phyloP scores from a whole-genome alignment of 495 filamentous ascomycete species.

The Hypoxylon lienhwacheense region DNA sequence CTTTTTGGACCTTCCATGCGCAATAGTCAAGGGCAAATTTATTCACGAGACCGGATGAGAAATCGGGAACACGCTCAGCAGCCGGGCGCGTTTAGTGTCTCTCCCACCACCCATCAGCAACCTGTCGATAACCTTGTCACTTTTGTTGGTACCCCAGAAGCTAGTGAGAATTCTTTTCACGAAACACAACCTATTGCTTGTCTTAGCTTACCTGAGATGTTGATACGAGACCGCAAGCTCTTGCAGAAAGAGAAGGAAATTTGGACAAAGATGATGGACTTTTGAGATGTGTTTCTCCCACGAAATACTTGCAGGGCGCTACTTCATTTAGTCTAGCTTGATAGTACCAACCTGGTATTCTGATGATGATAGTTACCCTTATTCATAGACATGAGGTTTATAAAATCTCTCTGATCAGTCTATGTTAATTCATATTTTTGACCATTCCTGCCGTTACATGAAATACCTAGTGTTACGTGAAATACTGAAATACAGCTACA shows the following conservation, averaged over 20 bases:
- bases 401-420: too few species aligned
- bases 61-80: not conserved
- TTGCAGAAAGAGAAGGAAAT: slow-evolving; percentile 13
- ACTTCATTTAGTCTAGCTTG: too few species aligned
- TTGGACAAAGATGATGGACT: slow-evolving; percentile 19
- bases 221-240: not conserved
- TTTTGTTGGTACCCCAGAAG: slow-evolving; percentile 8
- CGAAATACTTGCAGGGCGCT: not conserved
- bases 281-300: not conserved
- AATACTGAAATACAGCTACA: too few species aligned
- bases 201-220: not conserved
- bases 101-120: not conserved
- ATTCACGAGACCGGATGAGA: not conserved
- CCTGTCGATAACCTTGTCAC: slow-evolving; percentile 4
- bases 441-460: too few species aligned
- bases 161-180: too few species aligned
- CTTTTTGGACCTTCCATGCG: not conserved
- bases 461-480: too few species aligned
- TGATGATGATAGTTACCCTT: too few species aligned
- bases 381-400: too few species aligned
- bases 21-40: not conserved
- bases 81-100: not conserved
- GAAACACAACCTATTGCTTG: too few species aligned
- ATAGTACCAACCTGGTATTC: too few species aligned
- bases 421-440: too few species aligned